Percentiles rank a stretch among this genome's conserved stretches.
Conservation (phyloP, 345 rosid species). For the Combretum micranthum region DNA sequence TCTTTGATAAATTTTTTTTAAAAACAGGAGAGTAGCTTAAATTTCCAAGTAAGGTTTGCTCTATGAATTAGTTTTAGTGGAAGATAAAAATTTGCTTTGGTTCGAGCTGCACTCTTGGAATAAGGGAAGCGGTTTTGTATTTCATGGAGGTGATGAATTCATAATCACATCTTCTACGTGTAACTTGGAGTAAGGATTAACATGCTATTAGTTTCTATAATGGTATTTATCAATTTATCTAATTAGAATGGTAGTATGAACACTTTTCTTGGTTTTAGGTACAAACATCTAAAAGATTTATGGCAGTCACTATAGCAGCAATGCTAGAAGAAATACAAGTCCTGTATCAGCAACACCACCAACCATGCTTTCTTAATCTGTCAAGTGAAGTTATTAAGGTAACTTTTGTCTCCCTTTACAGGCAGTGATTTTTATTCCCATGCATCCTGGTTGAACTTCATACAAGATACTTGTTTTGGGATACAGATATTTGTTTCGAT, state of each 20-base stretch:
- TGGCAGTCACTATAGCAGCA: slow-evolving; percentile 87
- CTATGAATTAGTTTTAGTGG: too few relatives aligned
- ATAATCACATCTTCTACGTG: too few relatives aligned
- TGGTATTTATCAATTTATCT: background rate
- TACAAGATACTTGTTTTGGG: slow-evolving; percentile 9
- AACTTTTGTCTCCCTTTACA: background rate
- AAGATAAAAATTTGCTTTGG: too few relatives aligned
- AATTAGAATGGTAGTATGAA: too few relatives aligned
- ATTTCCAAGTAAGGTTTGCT: too few relatives aligned
- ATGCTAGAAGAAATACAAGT: slow-evolving; percentile 91
- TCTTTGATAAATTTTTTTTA: too few relatives aligned
- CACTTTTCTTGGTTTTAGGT: slow-evolving; percentile 26
- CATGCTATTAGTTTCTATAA: background rate
- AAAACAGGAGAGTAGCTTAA: too few relatives aligned
- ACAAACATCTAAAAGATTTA: slow-evolving; percentile 90
- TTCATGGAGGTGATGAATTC: too few relatives aligned
- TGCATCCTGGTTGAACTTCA: slow-evolving; percentile 6
- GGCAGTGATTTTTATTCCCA: background rate
- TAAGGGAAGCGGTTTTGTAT: too few relatives aligned
- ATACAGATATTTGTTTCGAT: slow-evolving; percentile 96
- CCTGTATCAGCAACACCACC: slow-evolving; percentile 88
- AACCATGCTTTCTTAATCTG: slow-evolving; percentile 96
- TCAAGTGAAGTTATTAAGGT: slow-evolving; percentile 99
- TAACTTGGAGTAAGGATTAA: too few relatives aligned
- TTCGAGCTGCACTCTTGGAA: too few relatives aligned